Conservation (phyloP, 805 yeast species). For the Pichia sporocuriosa region DNA sequence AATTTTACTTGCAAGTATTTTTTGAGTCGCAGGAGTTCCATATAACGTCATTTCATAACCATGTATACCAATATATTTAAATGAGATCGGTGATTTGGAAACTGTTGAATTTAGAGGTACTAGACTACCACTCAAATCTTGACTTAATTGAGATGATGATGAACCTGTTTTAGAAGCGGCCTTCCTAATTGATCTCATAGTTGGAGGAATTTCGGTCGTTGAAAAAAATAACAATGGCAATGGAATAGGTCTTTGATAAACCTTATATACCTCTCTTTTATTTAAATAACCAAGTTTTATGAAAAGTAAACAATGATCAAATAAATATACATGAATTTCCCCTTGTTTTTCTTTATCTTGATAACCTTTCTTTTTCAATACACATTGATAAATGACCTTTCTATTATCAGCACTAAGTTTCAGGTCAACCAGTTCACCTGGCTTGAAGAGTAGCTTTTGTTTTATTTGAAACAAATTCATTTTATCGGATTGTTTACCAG, state of each 20-base stretch:
- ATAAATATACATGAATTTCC: constrained; percentile 75
- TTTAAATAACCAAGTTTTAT: constrained; percentile 81
- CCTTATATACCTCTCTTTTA: constrained; percentile 86
- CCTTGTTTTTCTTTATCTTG: constrained; percentile 69
- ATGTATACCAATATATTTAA: constrained; percentile 46
- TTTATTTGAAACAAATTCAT: constrained; percentile 82
- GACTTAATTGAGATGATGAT: constrained; percentile 23
- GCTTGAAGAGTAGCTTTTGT: constrained; percentile 73
- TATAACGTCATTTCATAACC: constrained; percentile 48
- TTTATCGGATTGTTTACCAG: constrained; percentile 91
- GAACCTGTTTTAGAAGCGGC: constrained; percentile 34
- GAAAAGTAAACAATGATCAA: constrained; percentile 83
- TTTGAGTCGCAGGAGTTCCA: constrained; percentile 61
- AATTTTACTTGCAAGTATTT: constrained; percentile 72
- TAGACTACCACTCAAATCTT: constrained; percentile 14
- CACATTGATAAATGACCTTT: constrained; percentile 71
- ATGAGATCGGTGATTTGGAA: constrained; percentile 42
- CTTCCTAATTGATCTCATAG: constrained; percentile 40
- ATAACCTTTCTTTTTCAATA: constrained; percentile 59
- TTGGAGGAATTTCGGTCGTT: constrained; percentile 73
- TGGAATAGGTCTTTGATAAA: constrained; percentile 83
- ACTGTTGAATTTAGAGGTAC: constrained; percentile 21
- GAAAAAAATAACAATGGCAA: constrained; percentile 68
- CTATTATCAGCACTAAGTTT: constrained; percentile 78
- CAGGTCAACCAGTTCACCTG: constrained; percentile 80